Evolutionary conservation across 352 stramenopile species (phyloP), one percentile per base, ranked within the genome.

Genomic region (Phytophthora citrophthora): DNA sequence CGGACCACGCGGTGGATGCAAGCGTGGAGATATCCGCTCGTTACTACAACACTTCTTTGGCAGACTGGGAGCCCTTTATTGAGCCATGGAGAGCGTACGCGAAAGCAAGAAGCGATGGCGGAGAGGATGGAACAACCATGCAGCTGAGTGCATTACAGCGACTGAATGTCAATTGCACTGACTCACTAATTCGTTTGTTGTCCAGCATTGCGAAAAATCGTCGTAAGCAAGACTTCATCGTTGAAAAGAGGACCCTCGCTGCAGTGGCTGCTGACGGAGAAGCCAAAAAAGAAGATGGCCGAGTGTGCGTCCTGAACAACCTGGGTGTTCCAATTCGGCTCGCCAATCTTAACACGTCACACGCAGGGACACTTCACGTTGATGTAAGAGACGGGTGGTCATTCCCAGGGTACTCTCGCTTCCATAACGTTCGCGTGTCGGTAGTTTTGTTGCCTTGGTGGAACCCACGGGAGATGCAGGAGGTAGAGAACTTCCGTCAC

Each of bases 281-380:
- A 62, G 85, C 88, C 4, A 94, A 88, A 68, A 93, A 94, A 61
- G 87, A 93, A 48, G 80, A 93, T 41, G 87, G 87, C 1, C 81
- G 88, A 29, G 88, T 96, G 9, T 94, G 83, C 44, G 88, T 96
- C n/a, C 71, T 95, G 6, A 96, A 96, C 60, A 96, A 94, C 48
- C 74, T 96, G 2, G 88, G 88, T 31, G 88, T 94, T 38, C 86
- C 89, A 3, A 95, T 96, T 72, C 87, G 88, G 5, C 77, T 96
- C 12, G 89, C 89, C 4, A 95, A 96, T 55, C 62, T 96, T 16
- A 95, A 95, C 47, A 96, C 89, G 1, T 95, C 88, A 2, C 83
- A 90, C 18, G 74, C 87, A 18, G 89, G 89, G 11, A 92, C 78
- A 3, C 66, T 96, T 34, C 79, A 88, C 44, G 83, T 96, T 5